Conservation (phyloP, 495 filamentous ascomycete genomes). For the Penicillium egyptiacum region DNA sequence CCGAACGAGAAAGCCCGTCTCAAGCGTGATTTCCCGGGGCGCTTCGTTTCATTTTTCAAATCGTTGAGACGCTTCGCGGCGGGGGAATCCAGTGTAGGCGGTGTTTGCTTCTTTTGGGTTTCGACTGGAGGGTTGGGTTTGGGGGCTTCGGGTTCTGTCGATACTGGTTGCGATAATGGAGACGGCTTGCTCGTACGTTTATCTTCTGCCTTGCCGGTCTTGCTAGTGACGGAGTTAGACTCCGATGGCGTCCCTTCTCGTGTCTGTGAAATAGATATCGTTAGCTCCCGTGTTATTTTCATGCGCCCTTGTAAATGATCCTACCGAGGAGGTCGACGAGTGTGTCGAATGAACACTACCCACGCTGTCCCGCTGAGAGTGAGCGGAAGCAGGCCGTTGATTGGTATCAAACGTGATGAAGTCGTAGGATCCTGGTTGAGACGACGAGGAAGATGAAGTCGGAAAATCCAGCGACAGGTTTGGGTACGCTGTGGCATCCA, state of each 20-base stretch:
- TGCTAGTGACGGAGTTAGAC: slow-evolving; percentile 13
- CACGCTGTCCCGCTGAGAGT: slow-evolving; percentile 59
- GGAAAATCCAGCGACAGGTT: slow-evolving; percentile 43
- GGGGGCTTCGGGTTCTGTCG: slow-evolving; percentile 50
- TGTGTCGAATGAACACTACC: slow-evolving; percentile 56
- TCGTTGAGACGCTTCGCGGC: slow-evolving; percentile 80
- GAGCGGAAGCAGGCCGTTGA: slow-evolving; percentile 50
- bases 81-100: slow-evolving; percentile 53
- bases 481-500: slow-evolving; percentile 59
- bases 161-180: slow-evolving; percentile 81
- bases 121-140: slow-evolving; percentile 21
- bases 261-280: slow-evolving; percentile 14
- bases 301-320: slow-evolving; percentile 18
- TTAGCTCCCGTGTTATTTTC: slow-evolving; percentile 5
- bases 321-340: slow-evolving; percentile 59
- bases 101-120: slow-evolving; percentile 25
- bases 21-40: slow-evolving; percentile 80
- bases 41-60: slow-evolving; percentile 69
- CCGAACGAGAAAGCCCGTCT: slow-evolving; percentile 96
- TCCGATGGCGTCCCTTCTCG: slow-evolving; percentile 20
- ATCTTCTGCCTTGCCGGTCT: slow-evolving; percentile 28
- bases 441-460: slow-evolving; percentile 22
- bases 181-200: slow-evolving; percentile 78
- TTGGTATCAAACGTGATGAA: slow-evolving; percentile 37
- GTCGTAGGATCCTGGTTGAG: slow-evolving; percentile 33